These are phyloP conservation scores for Trematosphaeria pertusa DNA, from an alignment of 2,329 filamentous ascomycete genomes.

Conservation along the genomic window DNA sequence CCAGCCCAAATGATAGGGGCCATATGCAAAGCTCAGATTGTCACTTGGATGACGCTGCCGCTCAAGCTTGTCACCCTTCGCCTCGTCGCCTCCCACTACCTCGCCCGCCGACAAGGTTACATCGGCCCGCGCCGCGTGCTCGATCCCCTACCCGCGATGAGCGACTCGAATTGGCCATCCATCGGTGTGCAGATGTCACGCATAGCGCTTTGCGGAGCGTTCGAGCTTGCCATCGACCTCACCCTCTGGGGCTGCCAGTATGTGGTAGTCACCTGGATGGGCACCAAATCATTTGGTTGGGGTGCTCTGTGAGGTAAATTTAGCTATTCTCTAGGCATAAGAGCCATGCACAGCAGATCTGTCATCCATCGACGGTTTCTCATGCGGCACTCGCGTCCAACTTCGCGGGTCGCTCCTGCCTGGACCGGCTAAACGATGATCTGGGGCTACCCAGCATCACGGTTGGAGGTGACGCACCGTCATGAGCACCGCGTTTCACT, in stretches of 20 bases:
- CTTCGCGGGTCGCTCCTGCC: constrained; percentile 1
- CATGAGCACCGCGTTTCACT: constrained; percentile 4
- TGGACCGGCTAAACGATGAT: not conserved
- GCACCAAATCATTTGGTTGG: constrained; percentile 43
- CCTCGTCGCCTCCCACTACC: constrained; percentile 40
- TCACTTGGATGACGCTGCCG: constrained; percentile 39
- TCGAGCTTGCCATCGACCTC: constrained; percentile 44
- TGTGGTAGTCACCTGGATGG: constrained; percentile 33
- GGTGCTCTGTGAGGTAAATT: constrained; percentile 33
- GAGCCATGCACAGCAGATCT: no score
- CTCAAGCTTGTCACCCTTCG: constrained; percentile 39
- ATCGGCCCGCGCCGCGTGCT: constrained; percentile 12
- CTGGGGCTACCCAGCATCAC: not conserved
- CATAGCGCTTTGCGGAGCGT: constrained; percentile 39
- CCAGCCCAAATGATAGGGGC: constrained; percentile 41
- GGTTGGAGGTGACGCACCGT: not conserved
- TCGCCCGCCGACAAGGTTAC: constrained; percentile 16
- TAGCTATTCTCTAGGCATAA: not conserved
- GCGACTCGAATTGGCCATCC: constrained; percentile 22
- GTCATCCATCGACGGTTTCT: constrained; percentile 5
- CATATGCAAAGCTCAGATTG: constrained; percentile 40
- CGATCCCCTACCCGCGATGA: constrained; percentile 14
- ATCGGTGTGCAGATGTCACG: constrained; percentile 36
- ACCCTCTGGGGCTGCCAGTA: constrained; percentile 44
- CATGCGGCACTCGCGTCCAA: constrained; percentile 10